Evolutionary conservation across 164 flowering plant species (phyloP).

Genomic region (Sedum album): DNA sequence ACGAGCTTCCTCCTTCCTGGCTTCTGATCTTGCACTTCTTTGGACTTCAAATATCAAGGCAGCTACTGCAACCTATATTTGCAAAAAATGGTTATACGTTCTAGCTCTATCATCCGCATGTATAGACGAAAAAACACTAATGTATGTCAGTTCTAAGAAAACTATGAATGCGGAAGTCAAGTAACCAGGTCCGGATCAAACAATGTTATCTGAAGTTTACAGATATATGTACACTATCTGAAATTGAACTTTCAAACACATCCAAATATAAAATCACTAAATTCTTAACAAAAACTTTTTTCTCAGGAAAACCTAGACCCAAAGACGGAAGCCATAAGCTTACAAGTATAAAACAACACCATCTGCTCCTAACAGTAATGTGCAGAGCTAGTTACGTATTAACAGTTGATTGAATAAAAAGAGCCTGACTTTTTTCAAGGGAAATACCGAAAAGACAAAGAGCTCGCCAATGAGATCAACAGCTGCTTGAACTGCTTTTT

Average conservation of each 20-base stretch:
- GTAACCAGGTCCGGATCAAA: background rate
- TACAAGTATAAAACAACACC: background rate
- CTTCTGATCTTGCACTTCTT: conserved; percentile 74
- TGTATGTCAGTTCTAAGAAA: background rate
- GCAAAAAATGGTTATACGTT: background rate
- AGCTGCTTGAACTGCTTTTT: conserved; percentile 94
- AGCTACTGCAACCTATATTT: conserved; percentile 64
- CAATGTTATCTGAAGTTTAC: background rate
- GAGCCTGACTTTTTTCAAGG: background rate
- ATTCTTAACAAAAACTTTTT: too few species aligned
- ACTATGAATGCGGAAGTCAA: background rate
- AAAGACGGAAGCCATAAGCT: background rate
- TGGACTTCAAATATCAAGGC: conserved; percentile 69
- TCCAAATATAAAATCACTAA: too few species aligned
- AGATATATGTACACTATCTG: too few species aligned
- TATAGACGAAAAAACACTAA: background rate
- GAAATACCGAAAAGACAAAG: conserved; percentile 68
- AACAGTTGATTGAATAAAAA: background rate
- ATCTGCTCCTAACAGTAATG: background rate
- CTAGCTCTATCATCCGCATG: too few species aligned
- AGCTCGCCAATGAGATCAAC: conserved; percentile 83
- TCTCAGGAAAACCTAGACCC: too few species aligned
- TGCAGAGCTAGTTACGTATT: background rate
- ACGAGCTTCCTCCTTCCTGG: conserved; percentile 67
- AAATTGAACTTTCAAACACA: too few species aligned